Conservation (phyloP, 1,284 basidiomycete species). For the Abortiporus biennis region DNA sequence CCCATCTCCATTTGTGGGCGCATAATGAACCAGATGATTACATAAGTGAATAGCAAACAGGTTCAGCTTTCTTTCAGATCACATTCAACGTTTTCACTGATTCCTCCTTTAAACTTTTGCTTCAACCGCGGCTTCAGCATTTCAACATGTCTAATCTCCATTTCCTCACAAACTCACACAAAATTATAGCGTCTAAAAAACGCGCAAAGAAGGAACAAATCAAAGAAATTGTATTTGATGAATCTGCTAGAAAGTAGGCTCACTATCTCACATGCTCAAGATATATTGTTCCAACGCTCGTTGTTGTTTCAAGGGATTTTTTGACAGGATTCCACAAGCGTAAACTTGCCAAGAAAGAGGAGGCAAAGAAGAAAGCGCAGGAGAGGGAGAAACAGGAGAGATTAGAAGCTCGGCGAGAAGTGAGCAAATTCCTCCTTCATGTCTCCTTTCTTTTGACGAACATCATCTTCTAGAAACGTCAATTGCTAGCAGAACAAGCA, state of each 20-base stretch:
- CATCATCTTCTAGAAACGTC: constrained; percentile 47
- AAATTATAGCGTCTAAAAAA: constrained; percentile 14
- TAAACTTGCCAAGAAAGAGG: constrained; percentile 71
- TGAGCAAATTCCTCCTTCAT: constrained; percentile 25
- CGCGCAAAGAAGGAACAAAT: constrained; percentile 41
- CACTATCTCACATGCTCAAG: background rate
- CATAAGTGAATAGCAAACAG: too few relatives aligned
- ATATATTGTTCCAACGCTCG: constrained; percentile 3
- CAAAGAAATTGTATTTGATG: constrained; percentile 72
- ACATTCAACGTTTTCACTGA: too few relatives aligned
- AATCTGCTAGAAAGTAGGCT: constrained; percentile 62
- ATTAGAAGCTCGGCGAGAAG: constrained; percentile 64
- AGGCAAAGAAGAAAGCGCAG: constrained; percentile 58
- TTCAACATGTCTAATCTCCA: too few relatives aligned
- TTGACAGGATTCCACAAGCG: constrained; percentile 86
- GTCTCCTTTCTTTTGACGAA: constrained; percentile 5
- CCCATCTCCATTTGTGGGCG: too few relatives aligned
- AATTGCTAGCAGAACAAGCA: constrained; percentile 64
- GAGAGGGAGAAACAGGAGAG: constrained; percentile 65
- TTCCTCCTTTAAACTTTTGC: too few relatives aligned
- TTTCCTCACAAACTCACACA: constrained; percentile 14
- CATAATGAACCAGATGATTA: too few relatives aligned
- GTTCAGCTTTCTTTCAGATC: too few relatives aligned
- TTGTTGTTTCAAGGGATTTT: constrained; percentile 54
- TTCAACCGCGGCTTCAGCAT: too few relatives aligned